Conservation (phyloP, 306 rosid genomes). For the Lagenaria siceraria region DNA sequence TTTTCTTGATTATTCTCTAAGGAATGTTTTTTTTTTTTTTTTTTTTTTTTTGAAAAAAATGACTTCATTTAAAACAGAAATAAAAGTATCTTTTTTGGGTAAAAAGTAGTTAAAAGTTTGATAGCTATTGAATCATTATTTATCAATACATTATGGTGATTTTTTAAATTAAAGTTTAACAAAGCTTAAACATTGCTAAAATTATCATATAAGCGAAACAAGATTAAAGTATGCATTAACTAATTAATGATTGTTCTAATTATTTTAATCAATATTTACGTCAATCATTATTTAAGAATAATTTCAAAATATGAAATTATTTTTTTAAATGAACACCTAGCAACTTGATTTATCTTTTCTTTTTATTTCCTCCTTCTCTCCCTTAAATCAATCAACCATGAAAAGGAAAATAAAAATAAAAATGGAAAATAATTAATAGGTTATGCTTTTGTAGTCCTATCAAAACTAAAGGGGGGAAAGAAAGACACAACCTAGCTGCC, state of each 20-base stretch:
- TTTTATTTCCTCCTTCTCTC: neutral
- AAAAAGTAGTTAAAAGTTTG: neutral
- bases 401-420: neutral
- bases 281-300: neutral
- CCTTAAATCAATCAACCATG: neutral
- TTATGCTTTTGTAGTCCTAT: neutral
- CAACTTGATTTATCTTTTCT: neutral
- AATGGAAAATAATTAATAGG: too few species aligned
- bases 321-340: neutral
- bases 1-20: neutral
- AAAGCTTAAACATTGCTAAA: neutral
- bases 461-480: neutral
- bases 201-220: neutral
- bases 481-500: neutral
- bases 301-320: neutral
- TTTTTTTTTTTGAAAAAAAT: too few species aligned
- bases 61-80: neutral
- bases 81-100: neutral
- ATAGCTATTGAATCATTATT: neutral
- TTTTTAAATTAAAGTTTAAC: neutral
- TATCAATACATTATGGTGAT: neutral
- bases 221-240: too few species aligned
- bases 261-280: neutral
- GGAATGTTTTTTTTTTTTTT: neutral
- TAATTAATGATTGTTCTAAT: neutral